These are phyloP conservation scores for Tanacetum coccineum DNA, from an alignment of 129 eudicot genomes.

Conservation along the genomic window DNA sequence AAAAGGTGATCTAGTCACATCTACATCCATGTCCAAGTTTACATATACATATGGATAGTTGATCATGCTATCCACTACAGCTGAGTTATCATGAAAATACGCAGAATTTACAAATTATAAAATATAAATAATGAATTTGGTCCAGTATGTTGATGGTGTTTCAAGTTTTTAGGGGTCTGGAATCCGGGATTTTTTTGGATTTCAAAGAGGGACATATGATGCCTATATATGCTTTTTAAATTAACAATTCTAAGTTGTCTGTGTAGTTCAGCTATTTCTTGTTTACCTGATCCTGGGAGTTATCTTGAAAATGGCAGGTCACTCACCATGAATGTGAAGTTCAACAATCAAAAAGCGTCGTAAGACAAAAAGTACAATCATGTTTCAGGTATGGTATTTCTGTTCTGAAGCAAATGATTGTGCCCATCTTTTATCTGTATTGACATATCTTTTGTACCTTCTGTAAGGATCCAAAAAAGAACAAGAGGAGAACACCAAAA, in stretches of 20 bases:
- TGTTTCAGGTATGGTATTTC: slow-evolving; percentile 66
- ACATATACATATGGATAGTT: background rate
- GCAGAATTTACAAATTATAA: background rate
- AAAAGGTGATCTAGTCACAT: slow-evolving; percentile 48
- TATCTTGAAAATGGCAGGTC: slow-evolving; percentile 39
- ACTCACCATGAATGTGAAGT: slow-evolving; percentile 91
- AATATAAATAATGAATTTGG: background rate
- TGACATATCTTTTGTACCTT: slow-evolving; percentile 22
- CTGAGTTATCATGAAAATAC: background rate
- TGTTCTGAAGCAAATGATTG: background rate
- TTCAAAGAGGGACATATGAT: background rate
- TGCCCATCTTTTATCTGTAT: slow-evolving; percentile 14
- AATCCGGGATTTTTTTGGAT: background rate
- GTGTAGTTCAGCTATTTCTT: background rate
- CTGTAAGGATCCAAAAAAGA: slow-evolving; percentile 74
- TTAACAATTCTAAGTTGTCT: background rate
- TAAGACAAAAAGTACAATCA: slow-evolving; percentile 90
- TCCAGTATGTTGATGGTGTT: background rate
- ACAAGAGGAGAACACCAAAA: slow-evolving; percentile 57
- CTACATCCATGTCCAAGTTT: no score
- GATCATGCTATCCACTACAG: background rate
- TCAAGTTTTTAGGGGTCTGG: background rate
- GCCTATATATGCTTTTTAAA: background rate
- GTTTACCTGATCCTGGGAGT: slow-evolving; percentile 8
- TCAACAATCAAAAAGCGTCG: slow-evolving; percentile 75